These are phyloP conservation scores for Leccinum subrobustum DNA, from an alignment of 1,284 basidiomycete species.

Conservation along the genomic window DNA sequence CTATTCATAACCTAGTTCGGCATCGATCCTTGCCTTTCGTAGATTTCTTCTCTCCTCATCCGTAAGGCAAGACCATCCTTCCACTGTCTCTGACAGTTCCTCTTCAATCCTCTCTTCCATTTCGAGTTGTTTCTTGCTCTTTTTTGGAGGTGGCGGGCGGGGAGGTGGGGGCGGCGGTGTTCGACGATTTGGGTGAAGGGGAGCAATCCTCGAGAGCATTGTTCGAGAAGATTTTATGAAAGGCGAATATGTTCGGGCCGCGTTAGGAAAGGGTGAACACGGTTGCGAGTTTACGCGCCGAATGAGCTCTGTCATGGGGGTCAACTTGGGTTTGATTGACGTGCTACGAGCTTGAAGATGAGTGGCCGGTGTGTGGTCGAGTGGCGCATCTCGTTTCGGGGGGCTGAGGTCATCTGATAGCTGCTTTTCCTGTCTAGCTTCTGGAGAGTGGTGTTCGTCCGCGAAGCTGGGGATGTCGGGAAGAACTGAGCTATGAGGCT, in stretches of 20 bases:
- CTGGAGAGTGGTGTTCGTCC: constrained; percentile 1
- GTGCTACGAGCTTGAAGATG: constrained; percentile 6
- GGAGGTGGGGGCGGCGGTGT: constrained; percentile 69
- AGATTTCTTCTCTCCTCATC: constrained; percentile 63
- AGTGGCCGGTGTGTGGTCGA: constrained; percentile 6
- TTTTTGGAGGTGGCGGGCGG: constrained; percentile 61
- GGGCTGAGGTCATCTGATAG: constrained; percentile 3
- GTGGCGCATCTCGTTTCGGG: background rate
- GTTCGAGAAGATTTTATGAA: constrained; percentile 61
- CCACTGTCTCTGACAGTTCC: constrained; percentile 68
- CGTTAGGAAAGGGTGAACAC: constrained; percentile 55
- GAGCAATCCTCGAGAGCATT: constrained; percentile 64
- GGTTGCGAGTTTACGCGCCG: constrained; percentile 65
- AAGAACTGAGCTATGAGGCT: background rate
- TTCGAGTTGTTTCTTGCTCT: constrained; percentile 73
- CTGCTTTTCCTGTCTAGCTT: constrained; percentile 14
- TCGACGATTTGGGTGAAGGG: constrained; percentile 66
- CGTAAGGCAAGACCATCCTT: constrained; percentile 67
- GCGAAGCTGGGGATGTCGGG: background rate
- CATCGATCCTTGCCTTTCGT: constrained; percentile 58
- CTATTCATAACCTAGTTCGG: constrained; percentile 58
- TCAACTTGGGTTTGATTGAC: constrained; percentile 38
- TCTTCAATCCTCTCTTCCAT: constrained; percentile 77
- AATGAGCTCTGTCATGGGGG: constrained; percentile 73
- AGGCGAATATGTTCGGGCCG: constrained; percentile 54